Evolutionary conservation across 441 rosid genomes (phyloP).

Genomic region (Bruguiera hainesii): DNA sequence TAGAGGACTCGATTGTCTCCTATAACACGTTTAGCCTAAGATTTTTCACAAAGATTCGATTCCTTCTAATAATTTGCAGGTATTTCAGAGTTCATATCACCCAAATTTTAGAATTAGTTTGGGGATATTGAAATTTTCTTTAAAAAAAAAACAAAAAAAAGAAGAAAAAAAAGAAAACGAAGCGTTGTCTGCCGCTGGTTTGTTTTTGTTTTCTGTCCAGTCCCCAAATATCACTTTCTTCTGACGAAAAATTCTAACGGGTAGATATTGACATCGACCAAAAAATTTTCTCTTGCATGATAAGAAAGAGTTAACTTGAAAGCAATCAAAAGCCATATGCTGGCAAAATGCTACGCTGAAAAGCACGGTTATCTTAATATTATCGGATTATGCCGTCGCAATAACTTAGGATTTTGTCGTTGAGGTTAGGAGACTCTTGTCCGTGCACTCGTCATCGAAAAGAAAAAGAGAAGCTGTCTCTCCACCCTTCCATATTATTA

Average conservation of each 20-base stretch:
- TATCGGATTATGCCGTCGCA: background rate
- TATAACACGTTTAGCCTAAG: no score
- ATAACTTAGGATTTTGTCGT: conserved; percentile 7
- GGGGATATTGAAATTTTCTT: no score
- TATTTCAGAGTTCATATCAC: no score
- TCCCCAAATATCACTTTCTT: background rate
- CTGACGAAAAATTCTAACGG: conserved; percentile 14
- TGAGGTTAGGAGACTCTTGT: conserved; percentile 14
- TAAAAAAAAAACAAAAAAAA: no score
- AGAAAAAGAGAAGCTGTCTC: background rate
- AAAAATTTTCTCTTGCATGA: conserved; percentile 6
- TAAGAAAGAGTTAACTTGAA: conserved; percentile 25
- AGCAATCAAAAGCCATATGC: conserved; percentile 7
- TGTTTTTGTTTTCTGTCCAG: no score
- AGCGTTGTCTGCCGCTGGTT: no score
- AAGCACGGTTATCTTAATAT: no score
- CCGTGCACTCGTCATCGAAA: background rate
- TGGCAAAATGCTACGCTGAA: background rate
- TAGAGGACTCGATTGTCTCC: no score
- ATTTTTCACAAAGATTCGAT: no score
- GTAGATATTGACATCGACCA: conserved; percentile 25
- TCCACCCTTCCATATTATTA: background rate
- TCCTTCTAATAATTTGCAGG: no score
- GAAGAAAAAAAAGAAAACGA: no score
- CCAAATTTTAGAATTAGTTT: no score